Conservation (phyloP, 2,329 filamentous ascomycete species). For the Stachybotrys elegans region DNA sequence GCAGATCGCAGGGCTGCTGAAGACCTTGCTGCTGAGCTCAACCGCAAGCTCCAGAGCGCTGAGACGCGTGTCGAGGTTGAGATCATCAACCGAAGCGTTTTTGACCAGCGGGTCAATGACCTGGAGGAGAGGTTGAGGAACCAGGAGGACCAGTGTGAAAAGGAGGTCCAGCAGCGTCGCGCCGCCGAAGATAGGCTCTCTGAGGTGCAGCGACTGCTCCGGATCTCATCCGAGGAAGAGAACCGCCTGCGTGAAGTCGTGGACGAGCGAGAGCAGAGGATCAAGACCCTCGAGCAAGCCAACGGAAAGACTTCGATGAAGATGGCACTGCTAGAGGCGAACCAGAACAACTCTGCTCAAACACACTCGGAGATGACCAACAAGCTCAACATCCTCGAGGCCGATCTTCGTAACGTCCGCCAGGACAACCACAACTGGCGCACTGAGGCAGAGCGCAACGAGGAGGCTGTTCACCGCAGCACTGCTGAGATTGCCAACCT, state of each 20-base stretch:
- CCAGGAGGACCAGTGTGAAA: slow-evolving; percentile 59
- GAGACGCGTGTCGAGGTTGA: slow-evolving; percentile 57
- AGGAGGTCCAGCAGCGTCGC: slow-evolving; percentile 58
- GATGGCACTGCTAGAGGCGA: slow-evolving; percentile 62
- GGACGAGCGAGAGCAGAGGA: slow-evolving; percentile 64
- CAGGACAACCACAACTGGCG: slow-evolving; percentile 58
- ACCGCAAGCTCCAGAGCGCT: slow-evolving; percentile 49
- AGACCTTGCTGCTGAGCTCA: slow-evolving; percentile 47
- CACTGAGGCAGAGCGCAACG: slow-evolving; percentile 54
- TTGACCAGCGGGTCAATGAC: slow-evolving; percentile 58
- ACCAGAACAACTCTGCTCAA: slow-evolving; percentile 54
- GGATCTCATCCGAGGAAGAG: slow-evolving; percentile 68
- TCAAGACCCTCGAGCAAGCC: slow-evolving; percentile 54
- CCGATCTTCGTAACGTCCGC: slow-evolving; percentile 49
- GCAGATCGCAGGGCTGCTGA: slow-evolving; percentile 45
- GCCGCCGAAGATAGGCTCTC: slow-evolving; percentile 67
- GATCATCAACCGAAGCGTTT: slow-evolving; percentile 54
- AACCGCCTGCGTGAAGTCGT: slow-evolving; percentile 60
- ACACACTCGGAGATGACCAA: slow-evolving; percentile 51
- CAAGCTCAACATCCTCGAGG: slow-evolving; percentile 47
- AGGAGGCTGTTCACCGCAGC: slow-evolving; percentile 45
- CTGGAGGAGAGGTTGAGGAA: slow-evolving; percentile 63
- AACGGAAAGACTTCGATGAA: slow-evolving; percentile 54
- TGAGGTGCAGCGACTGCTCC: slow-evolving; percentile 66
- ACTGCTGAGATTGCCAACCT: slow-evolving; percentile 43